Conservation (phyloP, 2,329 filamentous ascomycete species). For the Pseudogymnoascus sp. region DNA sequence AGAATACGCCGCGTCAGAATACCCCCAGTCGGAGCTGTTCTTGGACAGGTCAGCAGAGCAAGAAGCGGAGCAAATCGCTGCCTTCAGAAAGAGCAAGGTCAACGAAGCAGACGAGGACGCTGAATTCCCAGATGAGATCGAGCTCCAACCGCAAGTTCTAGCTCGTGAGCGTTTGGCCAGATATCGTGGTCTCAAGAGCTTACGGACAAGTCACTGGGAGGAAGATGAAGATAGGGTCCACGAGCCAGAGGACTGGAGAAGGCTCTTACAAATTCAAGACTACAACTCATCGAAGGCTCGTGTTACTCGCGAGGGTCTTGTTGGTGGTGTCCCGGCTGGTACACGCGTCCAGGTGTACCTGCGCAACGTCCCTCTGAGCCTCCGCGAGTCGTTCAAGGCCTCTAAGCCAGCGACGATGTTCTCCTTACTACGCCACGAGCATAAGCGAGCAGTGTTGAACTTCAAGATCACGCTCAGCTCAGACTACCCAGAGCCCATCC, state of each 20-base stretch:
- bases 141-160: conserved; percentile 77
- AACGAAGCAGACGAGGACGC: conserved; percentile 81
- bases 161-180: conserved; percentile 77
- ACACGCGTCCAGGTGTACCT: conserved; percentile 77
- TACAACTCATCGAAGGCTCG: conserved; percentile 77
- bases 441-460: conserved; percentile 86
- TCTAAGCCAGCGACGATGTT: conserved; percentile 63
- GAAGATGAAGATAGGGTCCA: conserved; percentile 77
- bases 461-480: conserved; percentile 80
- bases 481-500: conserved; percentile 66
- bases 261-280: conserved; percentile 78
- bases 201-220: conserved; percentile 82
- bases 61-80: conserved; percentile 69
- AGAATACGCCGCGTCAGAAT: conserved; percentile 76
- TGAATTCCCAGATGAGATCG: conserved; percentile 96
- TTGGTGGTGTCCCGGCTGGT: conserved; percentile 79
- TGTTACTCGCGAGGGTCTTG: conserved; percentile 69
- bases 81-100: conserved; percentile 69
- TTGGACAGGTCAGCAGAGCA: conserved; percentile 67
- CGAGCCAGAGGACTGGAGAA: conserved; percentile 82
- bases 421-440: conserved; percentile 85
- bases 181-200: conserved; percentile 86
- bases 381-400: conserved; percentile 45
- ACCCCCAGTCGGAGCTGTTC: conserved; percentile 90
- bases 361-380: conserved; percentile 43